Percentiles rank a stretch among this genome's conserved stretches.
Conservation (phyloP, 495 filamentous ascomycete genomes). For the Hypoxylon subgilvum region DNA sequence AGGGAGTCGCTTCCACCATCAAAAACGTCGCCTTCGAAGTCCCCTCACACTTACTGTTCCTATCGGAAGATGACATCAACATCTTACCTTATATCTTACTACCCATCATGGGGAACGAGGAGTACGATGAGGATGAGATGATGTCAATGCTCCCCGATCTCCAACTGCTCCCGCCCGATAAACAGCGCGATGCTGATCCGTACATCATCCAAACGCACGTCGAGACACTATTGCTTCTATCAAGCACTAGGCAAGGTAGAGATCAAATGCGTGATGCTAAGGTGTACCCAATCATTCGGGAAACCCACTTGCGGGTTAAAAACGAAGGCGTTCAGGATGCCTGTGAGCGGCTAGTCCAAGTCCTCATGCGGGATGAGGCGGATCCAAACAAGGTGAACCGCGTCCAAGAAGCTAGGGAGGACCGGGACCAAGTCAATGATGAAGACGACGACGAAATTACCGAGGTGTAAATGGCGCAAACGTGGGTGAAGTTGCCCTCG, state of each 20-base stretch:
- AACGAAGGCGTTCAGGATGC: conserved; percentile 83
- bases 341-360: conserved; percentile 88
- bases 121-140: conserved; percentile 75
- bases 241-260: conserved; percentile 76
- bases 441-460: conserved; percentile 50
- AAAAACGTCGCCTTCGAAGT: conserved; percentile 84
- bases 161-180: conserved; percentile 86
- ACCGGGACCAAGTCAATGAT: conserved; percentile 67
- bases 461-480: conserved; percentile 47
- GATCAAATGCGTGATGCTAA: conserved; percentile 74
- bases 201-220: conserved; percentile 82
- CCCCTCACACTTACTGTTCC: conserved; percentile 69
- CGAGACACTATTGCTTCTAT: conserved; percentile 83
- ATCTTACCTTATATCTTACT: conserved; percentile 86
- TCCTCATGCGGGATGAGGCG: conserved; percentile 84
- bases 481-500: neutral
- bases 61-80: conserved; percentile 72
- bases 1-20: conserved; percentile 88
- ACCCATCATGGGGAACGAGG: conserved; percentile 64
- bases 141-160: conserved; percentile 82
- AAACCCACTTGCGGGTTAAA: conserved; percentile 79
- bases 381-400: conserved; percentile 49
- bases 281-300: conserved; percentile 87
- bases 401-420: conserved; percentile 49
- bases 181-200: conserved; percentile 76